Base-by-base conservation (phyloP, 176 grass and related monocot genomes). In the Secale cereale region DNA sequence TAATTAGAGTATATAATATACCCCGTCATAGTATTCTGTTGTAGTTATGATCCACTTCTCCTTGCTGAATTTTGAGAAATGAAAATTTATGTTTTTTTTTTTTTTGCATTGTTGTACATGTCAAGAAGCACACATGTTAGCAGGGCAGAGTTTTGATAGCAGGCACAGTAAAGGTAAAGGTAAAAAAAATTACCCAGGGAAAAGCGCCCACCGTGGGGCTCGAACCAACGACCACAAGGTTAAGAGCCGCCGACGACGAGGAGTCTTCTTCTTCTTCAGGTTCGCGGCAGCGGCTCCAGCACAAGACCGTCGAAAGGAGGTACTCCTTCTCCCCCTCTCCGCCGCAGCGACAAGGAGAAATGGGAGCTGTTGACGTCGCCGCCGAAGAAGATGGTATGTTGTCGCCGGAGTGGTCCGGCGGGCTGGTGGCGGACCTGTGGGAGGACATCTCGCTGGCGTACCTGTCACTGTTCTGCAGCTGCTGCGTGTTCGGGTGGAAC, bases 401-500 rank as follows among this genome's bases (percentile, higher is more conserved):
- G 19, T 65, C 83, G 31, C 46, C 90, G 14, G 61, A 67, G 46
- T 97, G 94, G 91, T 37, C 27, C 0, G 94, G 94, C 0, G 89
- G 87, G 2, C 7, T 57, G 52, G 25, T 92, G 50, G 74, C 88
- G 0, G 91, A 97, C 32, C 19, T 97, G 4, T 90, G 89, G 94
- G 94, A 97, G 3, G 91, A 97, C 76, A 90, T 97, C 40, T 97
- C 94, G 10, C 52, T 92, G 4, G 91, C 89, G 0, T 92, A 97
- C 60, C 87, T 97, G 2, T 92, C 94, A 0, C 3, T 97, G 25
- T 94, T 97, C 50, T 97, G 94, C 83, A 94, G 89, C 87, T 97
- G 94, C 81, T 97, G 94, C 59, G 63, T 97, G 61, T 92, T 97
- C 28, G 94, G 94, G 5, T 97, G 94, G 91, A 97, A 97, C 70